Conservation (phyloP, 2,329 filamentous ascomycete genomes). For the Claviceps sp. region DNA sequence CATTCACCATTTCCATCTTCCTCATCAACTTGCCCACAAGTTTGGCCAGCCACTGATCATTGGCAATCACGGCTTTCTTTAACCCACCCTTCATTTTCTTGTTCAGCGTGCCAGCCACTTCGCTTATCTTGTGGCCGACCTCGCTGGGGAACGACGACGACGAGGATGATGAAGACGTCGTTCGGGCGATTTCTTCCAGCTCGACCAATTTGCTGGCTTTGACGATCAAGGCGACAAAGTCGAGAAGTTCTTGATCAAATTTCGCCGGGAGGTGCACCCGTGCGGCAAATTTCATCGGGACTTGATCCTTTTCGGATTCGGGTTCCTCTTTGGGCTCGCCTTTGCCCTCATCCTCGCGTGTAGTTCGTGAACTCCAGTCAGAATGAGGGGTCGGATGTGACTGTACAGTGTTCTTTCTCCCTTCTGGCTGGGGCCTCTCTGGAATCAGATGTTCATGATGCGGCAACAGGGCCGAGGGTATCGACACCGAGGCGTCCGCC, state of each 20-base stretch:
- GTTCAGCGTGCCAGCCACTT: slow-evolving; percentile 1
- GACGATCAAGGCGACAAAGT: slow-evolving; percentile 4
- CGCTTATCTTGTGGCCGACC: slow-evolving; percentile 1
- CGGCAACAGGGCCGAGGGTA: slow-evolving; percentile 3
- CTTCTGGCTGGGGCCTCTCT: background rate
- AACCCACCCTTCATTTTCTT: slow-evolving; percentile 44
- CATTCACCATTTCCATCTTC: slow-evolving; percentile 3
- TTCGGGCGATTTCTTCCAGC: background rate
- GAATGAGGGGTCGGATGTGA: background rate
- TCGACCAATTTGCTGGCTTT: slow-evolving; percentile 6
- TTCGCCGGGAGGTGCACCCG: slow-evolving; percentile 1
- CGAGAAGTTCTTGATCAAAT: slow-evolving; percentile 5
- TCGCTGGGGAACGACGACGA: background rate
- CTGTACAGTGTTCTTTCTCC: background rate
- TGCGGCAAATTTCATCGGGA: background rate
- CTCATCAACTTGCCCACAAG: slow-evolving; percentile 4
- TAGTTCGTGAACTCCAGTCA: background rate
- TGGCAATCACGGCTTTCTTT: slow-evolving; percentile 13
- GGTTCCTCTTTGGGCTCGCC: background rate
- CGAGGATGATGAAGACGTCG: background rate
- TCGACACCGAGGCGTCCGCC: background rate
- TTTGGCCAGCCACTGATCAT: slow-evolving; percentile 6
- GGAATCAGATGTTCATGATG: slow-evolving; percentile 6
- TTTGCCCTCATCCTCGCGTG: background rate
- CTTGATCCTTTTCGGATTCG: background rate